These are phyloP conservation scores for Talaromyces ruber DNA, from an alignment of 495 filamentous ascomycete genomes.

Conservation along the genomic window DNA sequence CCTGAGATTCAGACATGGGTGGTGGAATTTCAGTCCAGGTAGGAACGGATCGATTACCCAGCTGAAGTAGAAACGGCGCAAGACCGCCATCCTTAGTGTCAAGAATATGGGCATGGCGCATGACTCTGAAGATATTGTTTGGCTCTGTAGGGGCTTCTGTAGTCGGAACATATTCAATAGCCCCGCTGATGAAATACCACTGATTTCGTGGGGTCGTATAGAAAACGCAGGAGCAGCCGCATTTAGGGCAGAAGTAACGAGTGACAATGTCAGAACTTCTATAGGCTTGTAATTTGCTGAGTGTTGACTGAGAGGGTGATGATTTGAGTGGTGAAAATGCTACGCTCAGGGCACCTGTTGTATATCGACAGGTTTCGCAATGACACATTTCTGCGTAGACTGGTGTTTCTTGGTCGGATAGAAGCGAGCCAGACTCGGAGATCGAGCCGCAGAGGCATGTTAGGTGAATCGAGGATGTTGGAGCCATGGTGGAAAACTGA, in stretches of 20 bases:
- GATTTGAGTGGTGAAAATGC: background rate
- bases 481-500: background rate
- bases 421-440: background rate
- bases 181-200: constrained; percentile 1
- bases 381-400: background rate
- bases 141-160: background rate
- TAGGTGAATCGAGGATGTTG: background rate
- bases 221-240: background rate
- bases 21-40: background rate
- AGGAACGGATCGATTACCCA: background rate
- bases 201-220: background rate
- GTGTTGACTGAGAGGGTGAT: background rate
- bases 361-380: constrained; percentile 1
- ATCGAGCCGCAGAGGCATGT: constrained; percentile 1
- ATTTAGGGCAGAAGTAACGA: background rate
- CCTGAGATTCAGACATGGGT: background rate
- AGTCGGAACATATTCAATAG: background rate
- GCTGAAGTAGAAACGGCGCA: constrained; percentile 1
- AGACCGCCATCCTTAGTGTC: background rate
- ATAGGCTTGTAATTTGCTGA: background rate
- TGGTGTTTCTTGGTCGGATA: background rate
- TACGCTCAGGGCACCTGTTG: background rate
- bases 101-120: background rate
- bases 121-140: background rate
- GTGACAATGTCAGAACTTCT: background rate